Evolutionary conservation across 1,139 yeast genomes (phyloP).

Genomic region (Suhomyces kunorum): DNA sequence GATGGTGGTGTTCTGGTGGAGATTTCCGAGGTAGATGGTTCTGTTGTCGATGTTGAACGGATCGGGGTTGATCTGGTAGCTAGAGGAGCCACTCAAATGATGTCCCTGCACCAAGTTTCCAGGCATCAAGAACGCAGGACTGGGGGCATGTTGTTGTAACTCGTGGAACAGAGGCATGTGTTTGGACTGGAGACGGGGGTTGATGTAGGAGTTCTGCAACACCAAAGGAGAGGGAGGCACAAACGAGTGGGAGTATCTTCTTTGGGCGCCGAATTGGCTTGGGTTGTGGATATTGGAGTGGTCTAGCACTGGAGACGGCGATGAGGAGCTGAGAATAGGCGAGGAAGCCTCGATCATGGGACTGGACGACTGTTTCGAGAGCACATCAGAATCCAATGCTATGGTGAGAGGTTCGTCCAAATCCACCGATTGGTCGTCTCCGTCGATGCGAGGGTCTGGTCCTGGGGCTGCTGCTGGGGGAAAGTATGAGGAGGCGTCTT

Average conservation of each 20-base stretch:
- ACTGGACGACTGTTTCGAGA: slow-evolving; percentile 5
- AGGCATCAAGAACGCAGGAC: slow-evolving; percentile 7
- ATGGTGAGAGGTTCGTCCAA: slow-evolving; percentile 9
- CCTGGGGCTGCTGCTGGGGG: background rate
- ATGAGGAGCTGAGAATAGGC: slow-evolving; percentile 10
- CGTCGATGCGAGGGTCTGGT: slow-evolving; percentile 1
- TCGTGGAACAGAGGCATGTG: slow-evolving; percentile 7
- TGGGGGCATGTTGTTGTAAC: slow-evolving; percentile 1
- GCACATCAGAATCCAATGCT: slow-evolving; percentile 4
- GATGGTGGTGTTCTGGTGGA: slow-evolving; percentile 47
- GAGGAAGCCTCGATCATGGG: slow-evolving; percentile 11
- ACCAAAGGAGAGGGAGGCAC: slow-evolving; percentile 11
- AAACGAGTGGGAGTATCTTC: slow-evolving; percentile 8
- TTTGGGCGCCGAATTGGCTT: slow-evolving; percentile 3
- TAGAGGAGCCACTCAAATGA: slow-evolving; percentile 1
- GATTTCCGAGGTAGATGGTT: slow-evolving; percentile 46
- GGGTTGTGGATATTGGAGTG: slow-evolving; percentile 4
- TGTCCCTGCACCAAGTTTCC: slow-evolving; percentile 4
- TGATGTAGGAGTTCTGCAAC: slow-evolving; percentile 7
- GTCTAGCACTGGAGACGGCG: slow-evolving; percentile 9
- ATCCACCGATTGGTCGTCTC: slow-evolving; percentile 1
- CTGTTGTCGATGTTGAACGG: slow-evolving; percentile 37
- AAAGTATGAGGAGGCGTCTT: background rate
- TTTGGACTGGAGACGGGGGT: slow-evolving; percentile 3
- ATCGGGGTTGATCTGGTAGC: slow-evolving; percentile 15